Conservation (phyloP, 176 grass and related monocot species). For the Eremochloa ophiuroides region DNA sequence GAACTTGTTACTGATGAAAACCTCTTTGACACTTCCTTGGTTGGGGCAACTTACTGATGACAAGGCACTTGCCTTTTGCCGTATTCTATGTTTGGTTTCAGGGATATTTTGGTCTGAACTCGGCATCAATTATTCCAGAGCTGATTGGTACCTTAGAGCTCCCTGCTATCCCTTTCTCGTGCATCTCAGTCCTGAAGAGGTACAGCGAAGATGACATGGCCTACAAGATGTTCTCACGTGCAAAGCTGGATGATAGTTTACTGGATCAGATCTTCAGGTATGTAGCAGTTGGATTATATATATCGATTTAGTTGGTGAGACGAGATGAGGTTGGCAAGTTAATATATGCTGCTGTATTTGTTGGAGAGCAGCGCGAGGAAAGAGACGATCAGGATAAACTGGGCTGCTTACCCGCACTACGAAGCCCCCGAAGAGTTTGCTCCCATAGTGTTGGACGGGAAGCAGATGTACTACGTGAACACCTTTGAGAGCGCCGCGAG, state of each 20-base stretch:
- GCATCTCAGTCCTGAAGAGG: constrained; percentile 69
- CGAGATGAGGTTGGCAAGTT: not conserved
- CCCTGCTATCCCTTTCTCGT: constrained; percentile 76
- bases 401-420: constrained; percentile 91
- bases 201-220: constrained; percentile 59
- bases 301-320: not conserved
- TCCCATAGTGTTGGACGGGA: constrained; percentile 72
- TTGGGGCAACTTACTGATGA: not conserved
- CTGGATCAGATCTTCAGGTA: constrained; percentile 61
- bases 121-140: constrained; percentile 59
- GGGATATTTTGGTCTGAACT: constrained; percentile 76
- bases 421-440: constrained; percentile 75
- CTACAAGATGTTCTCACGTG: constrained; percentile 88
- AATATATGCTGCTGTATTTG: not conserved
- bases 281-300: no score
- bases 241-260: constrained; percentile 48
- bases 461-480: constrained; percentile 94
- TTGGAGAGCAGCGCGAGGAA: constrained; percentile 47
- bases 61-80: not conserved
- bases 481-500: constrained; percentile 85
- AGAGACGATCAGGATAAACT: constrained; percentile 73
- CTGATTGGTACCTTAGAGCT: constrained; percentile 81
- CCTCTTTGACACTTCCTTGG: not conserved
- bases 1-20: not conserved
- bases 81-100: constrained; percentile 18